phyloP scores from a whole-genome alignment of 1,284 basidiomycete genomes.

The Puccinia coronata region DNA sequence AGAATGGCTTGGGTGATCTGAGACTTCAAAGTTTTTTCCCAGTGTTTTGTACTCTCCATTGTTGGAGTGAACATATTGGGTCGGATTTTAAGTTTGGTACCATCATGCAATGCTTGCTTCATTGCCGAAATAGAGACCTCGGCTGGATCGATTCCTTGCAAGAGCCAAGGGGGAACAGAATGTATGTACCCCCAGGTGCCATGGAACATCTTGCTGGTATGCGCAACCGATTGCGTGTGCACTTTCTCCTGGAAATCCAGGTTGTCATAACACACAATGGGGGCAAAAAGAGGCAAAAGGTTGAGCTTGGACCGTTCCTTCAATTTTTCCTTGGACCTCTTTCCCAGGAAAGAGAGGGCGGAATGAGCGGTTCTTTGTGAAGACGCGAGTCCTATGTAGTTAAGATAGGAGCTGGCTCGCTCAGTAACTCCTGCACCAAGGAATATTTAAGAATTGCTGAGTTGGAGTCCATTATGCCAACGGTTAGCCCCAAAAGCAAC shows the following conservation, averaged over 20 bases:
- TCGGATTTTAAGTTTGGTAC: background rate
- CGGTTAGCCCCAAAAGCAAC: background rate
- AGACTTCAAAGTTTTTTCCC: background rate
- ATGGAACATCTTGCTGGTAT: background rate
- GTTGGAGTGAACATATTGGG: background rate
- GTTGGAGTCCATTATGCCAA: background rate
- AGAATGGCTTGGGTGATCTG: background rate
- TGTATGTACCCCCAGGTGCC: conserved; percentile 4
- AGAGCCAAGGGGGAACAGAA: background rate
- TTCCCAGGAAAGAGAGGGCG: no score
- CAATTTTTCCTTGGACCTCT: background rate
- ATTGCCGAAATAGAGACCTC: background rate
- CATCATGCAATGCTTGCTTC: background rate
- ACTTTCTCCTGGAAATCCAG: background rate
- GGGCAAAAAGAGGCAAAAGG: background rate
- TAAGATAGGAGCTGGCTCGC: background rate
- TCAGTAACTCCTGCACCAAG: background rate
- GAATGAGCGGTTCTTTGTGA: background rate
- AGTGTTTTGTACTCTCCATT: background rate
- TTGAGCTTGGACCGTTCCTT: background rate
- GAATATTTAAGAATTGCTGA: background rate
- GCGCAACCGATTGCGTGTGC: background rate
- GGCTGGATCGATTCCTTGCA: no score
- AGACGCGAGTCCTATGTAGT: background rate
- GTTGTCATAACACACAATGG: background rate